Conservation (phyloP, 257 asterid species). For the Primulina eburnea region DNA sequence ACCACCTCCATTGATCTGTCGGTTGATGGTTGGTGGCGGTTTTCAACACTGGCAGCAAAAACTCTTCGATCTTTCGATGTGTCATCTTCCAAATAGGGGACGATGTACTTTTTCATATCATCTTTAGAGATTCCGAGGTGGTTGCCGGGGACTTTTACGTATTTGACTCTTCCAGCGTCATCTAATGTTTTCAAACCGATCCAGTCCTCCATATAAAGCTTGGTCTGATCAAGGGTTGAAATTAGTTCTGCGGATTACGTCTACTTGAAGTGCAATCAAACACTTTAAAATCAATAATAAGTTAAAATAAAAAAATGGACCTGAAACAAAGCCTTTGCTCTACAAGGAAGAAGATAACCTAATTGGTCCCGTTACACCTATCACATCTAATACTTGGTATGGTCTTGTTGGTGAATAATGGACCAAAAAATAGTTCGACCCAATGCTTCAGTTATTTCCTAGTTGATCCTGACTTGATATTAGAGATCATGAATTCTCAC, state of each 20-base stretch:
- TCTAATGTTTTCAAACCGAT: conserved; percentile 73
- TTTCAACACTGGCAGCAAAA: not conserved
- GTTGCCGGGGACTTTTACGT: conserved; percentile 58
- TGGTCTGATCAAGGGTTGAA: conserved; percentile 31
- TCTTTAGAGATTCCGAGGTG: conserved; percentile 70
- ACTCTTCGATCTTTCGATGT: conserved; percentile 11
- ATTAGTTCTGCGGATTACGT: not conserved
- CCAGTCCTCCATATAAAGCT: conserved; percentile 81
- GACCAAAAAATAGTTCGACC: too few species aligned
- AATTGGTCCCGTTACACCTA: not conserved
- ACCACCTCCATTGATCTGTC: conserved; percentile 15
- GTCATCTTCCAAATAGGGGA: conserved; percentile 57
- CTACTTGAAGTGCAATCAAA: not conserved
- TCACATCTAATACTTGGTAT: not conserved
- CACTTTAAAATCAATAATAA: not conserved
- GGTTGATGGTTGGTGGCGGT: not conserved
- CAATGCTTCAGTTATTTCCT: too few species aligned
- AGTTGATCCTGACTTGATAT: too few species aligned
- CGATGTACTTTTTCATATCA: conserved; percentile 63
- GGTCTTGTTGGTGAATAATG: too few species aligned
- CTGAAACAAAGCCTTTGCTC: not conserved
- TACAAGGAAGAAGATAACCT: not conserved
- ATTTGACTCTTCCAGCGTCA: conserved; percentile 66
- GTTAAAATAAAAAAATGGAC: not conserved
- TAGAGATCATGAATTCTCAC: too few species aligned